Percentiles rank a stretch among this genome's conserved stretches.
Evolutionary conservation across 2,329 filamentous ascomycete species (phyloP).

Genomic region (Penicillium psychrosexuale): DNA sequence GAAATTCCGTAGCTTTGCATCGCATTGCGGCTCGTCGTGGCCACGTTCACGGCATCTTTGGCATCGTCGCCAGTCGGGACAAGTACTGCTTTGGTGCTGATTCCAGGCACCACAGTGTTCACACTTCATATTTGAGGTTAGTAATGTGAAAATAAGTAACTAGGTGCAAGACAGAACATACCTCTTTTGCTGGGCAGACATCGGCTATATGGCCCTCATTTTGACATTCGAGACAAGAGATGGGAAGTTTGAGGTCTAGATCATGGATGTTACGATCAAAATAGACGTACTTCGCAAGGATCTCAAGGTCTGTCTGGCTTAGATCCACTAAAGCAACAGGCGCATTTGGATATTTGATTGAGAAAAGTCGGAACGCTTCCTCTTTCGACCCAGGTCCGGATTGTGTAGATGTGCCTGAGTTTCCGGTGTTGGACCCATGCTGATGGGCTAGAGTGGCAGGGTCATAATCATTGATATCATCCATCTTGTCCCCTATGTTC

Average conservation of each 20-base stretch:
- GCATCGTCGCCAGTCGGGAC: conserved; percentile 43
- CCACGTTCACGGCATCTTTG: conserved; percentile 62
- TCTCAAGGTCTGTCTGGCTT: conserved; percentile 37
- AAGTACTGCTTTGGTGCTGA: conserved; percentile 40
- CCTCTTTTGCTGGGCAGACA: conserved; percentile 45
- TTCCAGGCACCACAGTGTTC: conserved; percentile 44
- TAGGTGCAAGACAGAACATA: conserved; percentile 16
- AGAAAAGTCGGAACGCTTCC: conserved; percentile 33
- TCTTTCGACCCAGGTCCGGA: conserved; percentile 28
- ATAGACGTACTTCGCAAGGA: conserved; percentile 40
- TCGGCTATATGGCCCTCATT: conserved; percentile 43
- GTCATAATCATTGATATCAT: conserved; percentile 22
- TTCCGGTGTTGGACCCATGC: conserved; percentile 8
- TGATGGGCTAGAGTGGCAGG: conserved; percentile 18
- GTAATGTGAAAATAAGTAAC: neutral
- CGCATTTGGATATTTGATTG: conserved; percentile 34
- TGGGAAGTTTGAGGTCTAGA: conserved; percentile 41
- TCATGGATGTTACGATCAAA: conserved; percentile 38
- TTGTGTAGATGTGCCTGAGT: conserved; percentile 3
- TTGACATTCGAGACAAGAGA: conserved; percentile 44
- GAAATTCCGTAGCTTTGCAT: conserved; percentile 58
- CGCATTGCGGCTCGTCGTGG: conserved; percentile 53
- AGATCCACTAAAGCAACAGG: conserved; percentile 40
- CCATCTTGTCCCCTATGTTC: conserved; percentile 34
- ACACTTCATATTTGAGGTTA: conserved; percentile 30